Base-by-base conservation (phyloP, 2,329 filamentous ascomycete species). In the Botrytis elliptica region DNA sequence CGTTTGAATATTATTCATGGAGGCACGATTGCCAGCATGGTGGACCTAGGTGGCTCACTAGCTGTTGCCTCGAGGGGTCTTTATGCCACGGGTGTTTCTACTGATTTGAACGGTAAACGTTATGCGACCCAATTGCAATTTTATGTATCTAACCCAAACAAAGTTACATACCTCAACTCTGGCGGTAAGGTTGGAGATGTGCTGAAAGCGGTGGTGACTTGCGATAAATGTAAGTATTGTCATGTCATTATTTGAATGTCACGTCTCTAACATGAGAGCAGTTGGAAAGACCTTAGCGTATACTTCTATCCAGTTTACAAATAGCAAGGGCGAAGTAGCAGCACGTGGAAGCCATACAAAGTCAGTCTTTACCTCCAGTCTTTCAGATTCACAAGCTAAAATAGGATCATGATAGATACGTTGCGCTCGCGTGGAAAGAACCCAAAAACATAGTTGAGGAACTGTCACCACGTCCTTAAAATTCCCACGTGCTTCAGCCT, bases 21-120 rank as follows among this genome's bases (percentile, higher is more conserved):
- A 29, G 93, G 93, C 6, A 93, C 92, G 0, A 90, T 95, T 42
- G 93, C 93, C 5, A 92, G 90, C 80, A 90, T 95, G 83, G 90
- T 91, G 42, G 90, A 91, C 75, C 83, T 91, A 0, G 89, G 89
- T 18, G 89, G 89, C 22, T 91, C 89, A 0, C 84, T 91, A 4
- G 90, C 89, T 16, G 89, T 91, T 4, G 89, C 89, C 1, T 91
- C 90, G 1, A 89, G 86, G 75, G 89, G 89, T 0, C 83, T 89
- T 1, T 91, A 88, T 77, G 85, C 86, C 29, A 91, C 89, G 0
- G 89, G 89, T 18, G 89, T 91, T 5, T 89, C 89, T 3, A 91
- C 89, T 0, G 89, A 91, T 76, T 80, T 91, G 22, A 91, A 90
- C 71, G 88, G 89, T 89, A 80, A 74, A 72, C 55, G 2, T 38